Conservation (phyloP, 1,139 yeast genomes). For the Candida buenavistaensis region DNA sequence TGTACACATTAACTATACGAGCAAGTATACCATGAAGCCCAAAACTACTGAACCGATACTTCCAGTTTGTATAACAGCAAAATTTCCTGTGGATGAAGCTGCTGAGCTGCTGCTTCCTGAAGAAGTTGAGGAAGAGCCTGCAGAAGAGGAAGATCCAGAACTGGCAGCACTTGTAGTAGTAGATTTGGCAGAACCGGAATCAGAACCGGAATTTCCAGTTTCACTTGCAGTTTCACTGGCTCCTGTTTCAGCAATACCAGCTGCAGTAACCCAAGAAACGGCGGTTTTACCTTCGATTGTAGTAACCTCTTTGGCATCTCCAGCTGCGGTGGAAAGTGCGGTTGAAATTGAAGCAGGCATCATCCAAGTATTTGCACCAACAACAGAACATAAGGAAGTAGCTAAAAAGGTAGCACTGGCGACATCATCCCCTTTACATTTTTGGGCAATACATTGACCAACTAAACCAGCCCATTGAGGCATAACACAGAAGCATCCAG, state of each 20-base stretch:
- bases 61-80: slow-evolving; percentile 13
- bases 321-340: slow-evolving; percentile 28
- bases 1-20: slow-evolving; percentile 4
- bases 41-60: slow-evolving; percentile 12
- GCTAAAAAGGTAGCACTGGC: slow-evolving; percentile 41
- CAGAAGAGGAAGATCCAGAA: slow-evolving; percentile 9
- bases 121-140: slow-evolving; percentile 9
- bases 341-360: slow-evolving; percentile 43
- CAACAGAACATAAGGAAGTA: slow-evolving; percentile 39
- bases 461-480: slow-evolving; percentile 47
- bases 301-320: slow-evolving; percentile 14
- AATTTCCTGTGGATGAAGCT: slow-evolving; percentile 11
- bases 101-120: slow-evolving; percentile 10
- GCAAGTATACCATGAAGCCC: slow-evolving; percentile 11
- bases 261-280: slow-evolving; percentile 13
- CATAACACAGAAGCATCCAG: slow-evolving; percentile 55
- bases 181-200: slow-evolving; percentile 4
- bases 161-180: slow-evolving; percentile 9
- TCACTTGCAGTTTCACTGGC: slow-evolving; percentile 10
- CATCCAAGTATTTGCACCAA: slow-evolving; percentile 49
- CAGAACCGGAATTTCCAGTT: slow-evolving; percentile 1
- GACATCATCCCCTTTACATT: slow-evolving; percentile 42
- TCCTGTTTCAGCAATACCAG: slow-evolving; percentile 16
- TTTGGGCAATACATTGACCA: slow-evolving; percentile 44
- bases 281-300: slow-evolving; percentile 15